These are phyloP conservation scores for Apiospora malaysiana DNA, from an alignment of 2,329 filamentous ascomycete genomes.

Conservation along the genomic window DNA sequence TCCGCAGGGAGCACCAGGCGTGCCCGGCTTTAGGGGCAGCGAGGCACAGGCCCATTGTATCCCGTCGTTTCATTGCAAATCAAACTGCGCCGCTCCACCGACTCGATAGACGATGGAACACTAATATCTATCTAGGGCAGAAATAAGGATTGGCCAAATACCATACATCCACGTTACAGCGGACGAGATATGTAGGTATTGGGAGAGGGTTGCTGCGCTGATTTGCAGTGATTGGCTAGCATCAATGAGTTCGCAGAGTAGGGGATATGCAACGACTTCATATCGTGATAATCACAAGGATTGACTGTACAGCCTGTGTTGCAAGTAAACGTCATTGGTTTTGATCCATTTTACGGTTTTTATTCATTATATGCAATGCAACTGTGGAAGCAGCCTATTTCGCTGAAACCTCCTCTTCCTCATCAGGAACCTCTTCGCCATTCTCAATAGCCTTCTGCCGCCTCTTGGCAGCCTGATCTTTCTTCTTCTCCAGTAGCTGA, in stretches of 20 bases:
- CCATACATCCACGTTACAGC: neutral
- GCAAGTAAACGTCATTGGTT: neutral
- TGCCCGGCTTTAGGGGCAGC: neutral
- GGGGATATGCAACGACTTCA: neutral
- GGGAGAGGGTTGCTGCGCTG: neutral
- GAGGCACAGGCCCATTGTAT: neutral
- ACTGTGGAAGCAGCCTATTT: neutral
- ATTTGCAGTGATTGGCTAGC: neutral
- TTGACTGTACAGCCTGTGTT: neutral
- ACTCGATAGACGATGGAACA: neutral
- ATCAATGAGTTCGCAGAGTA: neutral
- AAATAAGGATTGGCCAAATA: neutral
- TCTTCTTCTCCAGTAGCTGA: conserved; percentile 78
- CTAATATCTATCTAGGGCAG: neutral
- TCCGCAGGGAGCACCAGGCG: neutral
- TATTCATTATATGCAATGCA: neutral
- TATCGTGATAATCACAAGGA: neutral
- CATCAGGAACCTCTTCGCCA: conserved; percentile 19
- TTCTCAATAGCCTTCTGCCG: conserved; percentile 57
- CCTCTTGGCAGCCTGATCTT: conserved; percentile 63
- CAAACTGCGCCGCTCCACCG: conserved; percentile 8
- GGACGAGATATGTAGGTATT: neutral
- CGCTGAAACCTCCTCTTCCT: conserved; percentile 5
- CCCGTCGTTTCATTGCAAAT: conserved; percentile 18
- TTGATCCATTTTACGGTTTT: neutral